A percentile compares a stretch with the other conserved stretches of the same genome.
Conservation (phyloP, 768 basidiomycete species). For the Arthromyces matolae region DNA sequence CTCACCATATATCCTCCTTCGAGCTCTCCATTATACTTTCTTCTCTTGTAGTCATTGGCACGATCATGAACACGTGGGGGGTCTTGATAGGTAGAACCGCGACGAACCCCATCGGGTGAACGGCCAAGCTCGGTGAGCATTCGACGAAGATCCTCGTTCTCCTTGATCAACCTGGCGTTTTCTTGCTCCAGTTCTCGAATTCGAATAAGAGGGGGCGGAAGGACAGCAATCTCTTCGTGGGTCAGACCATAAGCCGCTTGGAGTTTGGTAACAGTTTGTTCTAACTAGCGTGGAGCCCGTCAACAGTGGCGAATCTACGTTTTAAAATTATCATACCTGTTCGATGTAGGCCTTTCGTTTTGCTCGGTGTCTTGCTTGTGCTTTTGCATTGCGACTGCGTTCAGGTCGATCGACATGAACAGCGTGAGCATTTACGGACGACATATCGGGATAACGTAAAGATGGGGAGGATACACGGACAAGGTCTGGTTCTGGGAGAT, state of each 20-base stretch:
- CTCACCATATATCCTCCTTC: slow-evolving; percentile 56
- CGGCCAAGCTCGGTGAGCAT: slow-evolving; percentile 48
- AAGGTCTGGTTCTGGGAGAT: slow-evolving; percentile 45
- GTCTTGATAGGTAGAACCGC: slow-evolving; percentile 47
- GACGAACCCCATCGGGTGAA: slow-evolving; percentile 41
- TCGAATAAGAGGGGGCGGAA: slow-evolving; percentile 69
- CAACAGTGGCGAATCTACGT: too few species aligned
- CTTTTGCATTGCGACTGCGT: slow-evolving; percentile 83
- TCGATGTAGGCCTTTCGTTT: slow-evolving; percentile 93
- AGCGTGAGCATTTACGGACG: slow-evolving; percentile 55
- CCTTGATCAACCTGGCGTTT: slow-evolving; percentile 62
- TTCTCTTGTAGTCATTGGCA: slow-evolving; percentile 60
- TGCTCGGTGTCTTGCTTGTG: slow-evolving; percentile 86
- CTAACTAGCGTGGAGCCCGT: too few species aligned
- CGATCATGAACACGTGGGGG: slow-evolving; percentile 44
- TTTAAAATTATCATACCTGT: too few species aligned
- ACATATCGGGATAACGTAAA: slow-evolving; percentile 58
- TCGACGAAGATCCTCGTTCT: slow-evolving; percentile 72
- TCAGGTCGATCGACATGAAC: slow-evolving; percentile 65
- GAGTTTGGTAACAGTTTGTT: slow-evolving; percentile 81
- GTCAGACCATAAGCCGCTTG: slow-evolving; percentile 71
- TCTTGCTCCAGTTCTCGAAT: slow-evolving; percentile 85
- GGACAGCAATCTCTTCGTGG: slow-evolving; percentile 68
- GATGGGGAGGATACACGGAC: slow-evolving; percentile 41
- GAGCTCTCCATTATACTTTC: slow-evolving; percentile 46